Evolutionary conservation across 1,139 yeast species (phyloP).

Genomic region (Diutina neorugosa): DNA sequence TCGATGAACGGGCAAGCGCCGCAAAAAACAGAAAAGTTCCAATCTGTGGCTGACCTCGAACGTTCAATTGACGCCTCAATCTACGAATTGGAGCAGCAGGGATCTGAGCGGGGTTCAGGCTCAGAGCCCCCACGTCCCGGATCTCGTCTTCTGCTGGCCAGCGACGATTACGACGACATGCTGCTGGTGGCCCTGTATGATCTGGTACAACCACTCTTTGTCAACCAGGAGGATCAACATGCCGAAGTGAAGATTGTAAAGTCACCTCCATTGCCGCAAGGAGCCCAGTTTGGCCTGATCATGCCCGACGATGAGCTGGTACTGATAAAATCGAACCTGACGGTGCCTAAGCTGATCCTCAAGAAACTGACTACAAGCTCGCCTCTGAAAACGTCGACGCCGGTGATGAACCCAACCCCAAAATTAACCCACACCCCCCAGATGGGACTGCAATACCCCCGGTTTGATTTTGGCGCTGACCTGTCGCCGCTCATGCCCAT

Average conservation of each 20-base stretch:
- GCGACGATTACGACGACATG: conserved; percentile 1
- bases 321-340: neutral
- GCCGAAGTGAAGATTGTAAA: neutral
- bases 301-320: neutral
- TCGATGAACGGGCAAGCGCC: neutral
- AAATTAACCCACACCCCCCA: neutral
- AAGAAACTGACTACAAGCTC: neutral
- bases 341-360: neutral
- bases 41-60: neutral
- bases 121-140: neutral
- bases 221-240: neutral
- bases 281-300: neutral
- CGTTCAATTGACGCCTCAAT: neutral
- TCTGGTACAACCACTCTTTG: conserved; percentile 1
- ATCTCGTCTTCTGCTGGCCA: neutral
- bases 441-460: neutral
- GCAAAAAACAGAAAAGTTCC: neutral
- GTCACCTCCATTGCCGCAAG: neutral
- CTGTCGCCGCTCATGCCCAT: neutral
- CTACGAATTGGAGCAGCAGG: neutral
- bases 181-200: conserved; percentile 1
- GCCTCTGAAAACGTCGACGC: neutral
- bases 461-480: neutral
- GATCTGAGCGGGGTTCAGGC: neutral
- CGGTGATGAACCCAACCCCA: neutral